These are phyloP conservation scores for Phialophora verrucosa DNA, from an alignment of 2,329 filamentous ascomycete species.

Conservation along the genomic window DNA sequence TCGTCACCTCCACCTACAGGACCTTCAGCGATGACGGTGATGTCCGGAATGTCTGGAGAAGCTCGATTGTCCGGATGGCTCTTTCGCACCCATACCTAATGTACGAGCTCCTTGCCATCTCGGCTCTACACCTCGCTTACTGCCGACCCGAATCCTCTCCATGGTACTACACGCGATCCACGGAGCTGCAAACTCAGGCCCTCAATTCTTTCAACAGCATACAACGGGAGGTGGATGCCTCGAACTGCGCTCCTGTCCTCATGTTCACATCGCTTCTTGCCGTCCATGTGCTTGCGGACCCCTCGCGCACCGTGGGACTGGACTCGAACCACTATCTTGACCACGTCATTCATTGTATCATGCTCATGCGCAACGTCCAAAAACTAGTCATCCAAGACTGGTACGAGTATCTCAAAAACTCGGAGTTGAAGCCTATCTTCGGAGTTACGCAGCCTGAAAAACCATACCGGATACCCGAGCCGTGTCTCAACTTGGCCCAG, in stretches of 20 bases:
- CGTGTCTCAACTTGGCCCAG: slow-evolving; percentile 19
- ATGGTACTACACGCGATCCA: slow-evolving; percentile 24
- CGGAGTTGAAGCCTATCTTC: slow-evolving; percentile 22
- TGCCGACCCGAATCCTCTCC: slow-evolving; percentile 14
- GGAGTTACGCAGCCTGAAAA: slow-evolving; percentile 14
- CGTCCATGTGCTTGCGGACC: slow-evolving; percentile 28
- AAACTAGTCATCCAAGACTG: slow-evolving; percentile 23
- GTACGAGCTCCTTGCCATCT: slow-evolving; percentile 38
- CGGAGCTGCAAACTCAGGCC: slow-evolving; percentile 28
- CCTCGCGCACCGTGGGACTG: slow-evolving; percentile 12
- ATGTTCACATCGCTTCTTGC: slow-evolving; percentile 27
- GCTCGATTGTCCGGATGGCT: slow-evolving; percentile 10
- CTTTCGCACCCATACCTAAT: slow-evolving; percentile 36
- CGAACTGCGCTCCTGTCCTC: slow-evolving; percentile 27
- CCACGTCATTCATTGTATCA: slow-evolving; percentile 25
- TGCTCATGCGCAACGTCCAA: slow-evolving; percentile 27
- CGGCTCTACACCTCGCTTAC: slow-evolving; percentile 39
- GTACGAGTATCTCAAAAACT: slow-evolving; percentile 16
- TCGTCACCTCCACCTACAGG: slow-evolving; percentile 30
- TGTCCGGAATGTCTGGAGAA: slow-evolving; percentile 9
- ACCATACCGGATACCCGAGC: slow-evolving; percentile 23
- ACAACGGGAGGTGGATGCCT: slow-evolving; percentile 22
- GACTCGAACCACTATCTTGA: slow-evolving; percentile 26
- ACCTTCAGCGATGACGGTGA: slow-evolving; percentile 40
- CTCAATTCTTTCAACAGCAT: slow-evolving; percentile 25